A percentile compares a stretch with the other conserved stretches of the same genome.
Conservation (phyloP, 164 flowering plant species). For the Macadamia tetraphylla region DNA sequence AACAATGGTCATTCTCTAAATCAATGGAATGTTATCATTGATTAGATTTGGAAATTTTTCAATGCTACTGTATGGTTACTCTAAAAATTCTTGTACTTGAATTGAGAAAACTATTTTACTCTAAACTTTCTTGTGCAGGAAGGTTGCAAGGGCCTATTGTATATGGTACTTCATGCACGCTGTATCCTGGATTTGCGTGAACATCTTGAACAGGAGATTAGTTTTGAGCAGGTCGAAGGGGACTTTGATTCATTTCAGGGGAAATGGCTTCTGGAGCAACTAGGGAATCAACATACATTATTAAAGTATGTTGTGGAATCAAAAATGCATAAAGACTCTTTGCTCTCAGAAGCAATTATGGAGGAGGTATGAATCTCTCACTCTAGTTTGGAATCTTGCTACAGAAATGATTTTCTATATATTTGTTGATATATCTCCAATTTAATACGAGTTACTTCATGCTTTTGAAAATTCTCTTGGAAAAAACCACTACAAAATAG, state of each 20-base stretch:
- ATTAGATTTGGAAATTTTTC: background rate
- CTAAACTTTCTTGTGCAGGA: constrained; percentile 42
- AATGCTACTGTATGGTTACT: background rate
- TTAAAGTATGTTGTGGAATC: constrained; percentile 85
- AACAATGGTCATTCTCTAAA: background rate
- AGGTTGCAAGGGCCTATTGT: constrained; percentile 93
- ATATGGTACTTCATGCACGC: constrained; percentile 99
- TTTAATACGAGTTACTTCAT: too few relatives aligned
- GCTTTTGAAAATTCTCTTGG: too few relatives aligned
- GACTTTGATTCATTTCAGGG: constrained; percentile 91
- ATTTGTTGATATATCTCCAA: background rate
- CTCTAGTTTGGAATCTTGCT: background rate
- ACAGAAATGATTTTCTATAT: background rate
- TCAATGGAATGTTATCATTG: background rate
- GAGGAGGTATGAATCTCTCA: constrained; percentile 59
- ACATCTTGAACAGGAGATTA: constrained; percentile 70
- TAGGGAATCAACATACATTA: constrained; percentile 87
- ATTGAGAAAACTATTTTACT: too few relatives aligned
- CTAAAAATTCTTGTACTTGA: too few relatives aligned
- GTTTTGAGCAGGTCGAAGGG: constrained; percentile 93
- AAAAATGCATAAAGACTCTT: constrained; percentile 72
- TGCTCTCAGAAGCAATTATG: constrained; percentile 95
- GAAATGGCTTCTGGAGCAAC: constrained; percentile 83
- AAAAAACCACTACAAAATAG: too few relatives aligned
- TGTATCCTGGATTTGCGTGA: constrained; percentile 85